Evolutionary conservation across 2,329 filamentous ascomycete genomes (phyloP).

Genomic region (Trichoderma aggressivum): DNA sequence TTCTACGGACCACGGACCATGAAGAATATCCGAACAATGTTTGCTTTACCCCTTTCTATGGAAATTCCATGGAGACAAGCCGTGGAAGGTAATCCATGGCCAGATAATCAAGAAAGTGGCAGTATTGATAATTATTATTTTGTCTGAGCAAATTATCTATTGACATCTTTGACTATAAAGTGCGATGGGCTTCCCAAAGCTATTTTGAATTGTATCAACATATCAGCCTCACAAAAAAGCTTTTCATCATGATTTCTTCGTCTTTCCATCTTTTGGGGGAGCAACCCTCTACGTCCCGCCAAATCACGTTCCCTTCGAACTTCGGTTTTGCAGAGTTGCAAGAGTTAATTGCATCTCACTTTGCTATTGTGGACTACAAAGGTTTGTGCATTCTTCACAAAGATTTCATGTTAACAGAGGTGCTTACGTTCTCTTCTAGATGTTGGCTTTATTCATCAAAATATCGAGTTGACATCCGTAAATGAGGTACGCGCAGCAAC

Average conservation of each 20-base stretch:
- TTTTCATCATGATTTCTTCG: not conserved
- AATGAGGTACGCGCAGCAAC: constrained; percentile 36
- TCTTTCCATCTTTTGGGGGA: constrained; percentile 44
- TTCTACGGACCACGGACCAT: not conserved
- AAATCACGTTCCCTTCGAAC: constrained; percentile 35
- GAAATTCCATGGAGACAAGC: not conserved
- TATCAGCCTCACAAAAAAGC: not conserved
- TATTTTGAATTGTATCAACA: not conserved
- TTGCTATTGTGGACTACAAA: constrained; percentile 41
- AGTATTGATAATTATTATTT: not conserved
- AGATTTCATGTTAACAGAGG: not conserved
- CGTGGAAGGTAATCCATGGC: not conserved
- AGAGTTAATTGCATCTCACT: constrained; percentile 40
- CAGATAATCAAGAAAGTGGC: not conserved
- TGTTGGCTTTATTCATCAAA: not conserved
- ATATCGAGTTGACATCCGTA: constrained; percentile 16
- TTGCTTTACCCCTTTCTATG: not conserved
- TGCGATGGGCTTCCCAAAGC: not conserved
- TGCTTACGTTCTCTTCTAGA: not conserved
- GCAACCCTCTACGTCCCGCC: constrained; percentile 32
- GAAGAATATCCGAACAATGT: not conserved
- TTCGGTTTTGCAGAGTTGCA: constrained; percentile 36
- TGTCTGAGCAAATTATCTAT: not conserved
- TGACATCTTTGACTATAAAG: not conserved
- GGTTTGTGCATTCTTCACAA: constrained; percentile 27